Percentiles rank a stretch among this genome's conserved stretches.
These are phyloP conservation scores for Termitomyces eurrhizus DNA, from an alignment of 768 basidiomycete species.

Conservation along the genomic window DNA sequence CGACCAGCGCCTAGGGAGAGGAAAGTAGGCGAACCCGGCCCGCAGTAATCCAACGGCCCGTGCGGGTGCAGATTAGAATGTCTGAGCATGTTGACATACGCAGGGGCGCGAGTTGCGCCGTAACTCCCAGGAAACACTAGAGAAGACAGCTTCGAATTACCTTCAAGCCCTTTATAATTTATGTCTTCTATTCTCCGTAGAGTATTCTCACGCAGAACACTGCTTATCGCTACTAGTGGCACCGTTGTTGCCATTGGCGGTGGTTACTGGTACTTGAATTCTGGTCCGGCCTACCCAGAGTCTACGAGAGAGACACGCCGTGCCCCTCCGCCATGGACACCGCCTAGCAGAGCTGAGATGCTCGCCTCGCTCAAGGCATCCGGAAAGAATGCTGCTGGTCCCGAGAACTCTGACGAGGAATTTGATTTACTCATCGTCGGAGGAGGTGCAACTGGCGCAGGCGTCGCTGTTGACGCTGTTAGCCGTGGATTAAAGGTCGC, in stretches of 20 bases:
- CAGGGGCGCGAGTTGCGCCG: too few relatives aligned
- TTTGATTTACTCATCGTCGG: conserved; percentile 87
- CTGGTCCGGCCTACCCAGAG: conserved; percentile 62
- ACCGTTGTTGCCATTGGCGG: conserved; percentile 50
- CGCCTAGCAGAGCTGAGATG: conserved; percentile 67
- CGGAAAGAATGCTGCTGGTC: conserved; percentile 17
- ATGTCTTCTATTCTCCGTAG: conserved; percentile 23
- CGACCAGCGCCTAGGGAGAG: too few relatives aligned
- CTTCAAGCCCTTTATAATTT: not conserved
- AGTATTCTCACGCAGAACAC: conserved; percentile 52
- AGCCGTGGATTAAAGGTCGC: conserved; percentile 90
- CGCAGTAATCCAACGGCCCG: not conserved
- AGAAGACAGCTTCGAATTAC: not conserved
- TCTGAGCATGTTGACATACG: not conserved
- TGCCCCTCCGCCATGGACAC: conserved; percentile 77
- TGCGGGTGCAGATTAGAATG: not conserved
- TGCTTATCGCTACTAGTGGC: conserved; percentile 50
- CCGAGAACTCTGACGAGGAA: conserved; percentile 34
- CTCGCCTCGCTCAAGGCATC: conserved; percentile 52
- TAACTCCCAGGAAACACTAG: too few relatives aligned
- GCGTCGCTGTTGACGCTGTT: conserved; percentile 94
- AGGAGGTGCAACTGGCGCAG: conserved; percentile 94
- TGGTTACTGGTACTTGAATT: conserved; percentile 71
- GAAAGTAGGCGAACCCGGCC: too few relatives aligned
- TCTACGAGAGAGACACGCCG: conserved; percentile 65